A percentile compares a stretch with the other conserved stretches of the same genome.
These are phyloP conservation scores for Cyphellophora europaea DNA, from an alignment of 2,329 filamentous ascomycete species.

Conservation along the genomic window DNA sequence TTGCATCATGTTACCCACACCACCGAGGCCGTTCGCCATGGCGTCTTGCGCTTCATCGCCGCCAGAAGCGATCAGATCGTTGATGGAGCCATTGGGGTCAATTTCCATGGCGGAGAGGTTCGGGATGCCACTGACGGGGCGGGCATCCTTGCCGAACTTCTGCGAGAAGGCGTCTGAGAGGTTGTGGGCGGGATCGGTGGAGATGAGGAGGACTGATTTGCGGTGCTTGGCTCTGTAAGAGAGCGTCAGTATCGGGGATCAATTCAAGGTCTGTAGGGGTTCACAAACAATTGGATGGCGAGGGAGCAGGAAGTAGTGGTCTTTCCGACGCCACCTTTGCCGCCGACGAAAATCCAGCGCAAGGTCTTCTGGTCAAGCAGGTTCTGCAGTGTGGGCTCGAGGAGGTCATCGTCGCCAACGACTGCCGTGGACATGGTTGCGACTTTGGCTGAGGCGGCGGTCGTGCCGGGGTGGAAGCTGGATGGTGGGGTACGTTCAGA, in stretches of 20 bases:
- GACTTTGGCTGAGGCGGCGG: too few relatives aligned
- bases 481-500: too few relatives aligned
- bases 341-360: conserved; percentile 98
- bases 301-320: conserved; percentile 99
- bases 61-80: conserved; percentile 75
- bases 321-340: conserved; percentile 97
- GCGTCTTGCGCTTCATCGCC: conserved; percentile 64
- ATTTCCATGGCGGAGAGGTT: conserved; percentile 99
- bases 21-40: conserved; percentile 56
- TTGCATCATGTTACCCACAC: conserved; percentile 94
- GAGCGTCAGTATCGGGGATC: too few relatives aligned
- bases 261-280: too few relatives aligned
- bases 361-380: conserved; percentile 92
- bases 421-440: conserved; percentile 32
- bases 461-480: too few relatives aligned
- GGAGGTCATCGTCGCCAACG: conserved; percentile 55
- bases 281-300: conserved; percentile 93
- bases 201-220: conserved; percentile 94
- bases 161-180: conserved; percentile 95
- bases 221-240: conserved; percentile 89
- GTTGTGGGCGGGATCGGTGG: conserved; percentile 96
- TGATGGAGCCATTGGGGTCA: conserved; percentile 94
- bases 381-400: conserved; percentile 88
- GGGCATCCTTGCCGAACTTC: conserved; percentile 98
- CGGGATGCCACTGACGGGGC: conserved; percentile 80